A percentile compares a stretch with the other conserved stretches of the same genome.
phyloP scores from a whole-genome alignment of 2,329 filamentous ascomycete species.

The Trichoderma koningiopsis region DNA sequence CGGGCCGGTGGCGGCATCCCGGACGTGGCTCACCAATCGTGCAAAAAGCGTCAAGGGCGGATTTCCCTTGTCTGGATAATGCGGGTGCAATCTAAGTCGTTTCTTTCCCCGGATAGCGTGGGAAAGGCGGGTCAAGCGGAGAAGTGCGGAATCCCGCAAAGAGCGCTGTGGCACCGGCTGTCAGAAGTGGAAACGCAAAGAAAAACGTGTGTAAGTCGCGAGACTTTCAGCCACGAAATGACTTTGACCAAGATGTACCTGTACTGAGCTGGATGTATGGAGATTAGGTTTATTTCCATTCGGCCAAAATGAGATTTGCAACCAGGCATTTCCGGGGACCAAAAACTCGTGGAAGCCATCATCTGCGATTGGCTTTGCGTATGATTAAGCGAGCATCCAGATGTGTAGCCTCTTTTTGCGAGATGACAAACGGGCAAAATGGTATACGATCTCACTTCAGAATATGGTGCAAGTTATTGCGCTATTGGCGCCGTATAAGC shows the following conservation, averaged over 20 bases:
- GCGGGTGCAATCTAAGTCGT: too few relatives aligned
- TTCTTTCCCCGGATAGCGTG: background rate
- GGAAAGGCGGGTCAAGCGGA: constrained; percentile 2
- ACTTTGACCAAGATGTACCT: background rate
- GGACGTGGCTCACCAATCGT: background rate
- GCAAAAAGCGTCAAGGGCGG: background rate
- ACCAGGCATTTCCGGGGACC: background rate
- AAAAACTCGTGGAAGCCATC: background rate
- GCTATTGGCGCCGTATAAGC: background rate
- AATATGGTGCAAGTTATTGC: background rate
- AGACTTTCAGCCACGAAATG: constrained; percentile 14
- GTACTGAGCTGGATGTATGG: background rate
- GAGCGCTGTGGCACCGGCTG: background rate
- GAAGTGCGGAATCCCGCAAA: background rate
- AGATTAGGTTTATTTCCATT: background rate
- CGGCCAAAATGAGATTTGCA: background rate
- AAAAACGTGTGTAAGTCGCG: background rate
- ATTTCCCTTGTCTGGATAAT: background rate
- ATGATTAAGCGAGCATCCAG: constrained; percentile 16
- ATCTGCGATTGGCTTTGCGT: background rate
- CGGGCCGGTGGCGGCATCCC: background rate
- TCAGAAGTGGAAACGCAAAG: background rate
- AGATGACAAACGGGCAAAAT: background rate
- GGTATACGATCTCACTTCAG: background rate
- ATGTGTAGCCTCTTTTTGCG: background rate